A percentile compares a stretch with the other conserved stretches of the same genome.
Conservation (phyloP, 257 asterid genomes). For the Ocimum tenuiflorum region DNA sequence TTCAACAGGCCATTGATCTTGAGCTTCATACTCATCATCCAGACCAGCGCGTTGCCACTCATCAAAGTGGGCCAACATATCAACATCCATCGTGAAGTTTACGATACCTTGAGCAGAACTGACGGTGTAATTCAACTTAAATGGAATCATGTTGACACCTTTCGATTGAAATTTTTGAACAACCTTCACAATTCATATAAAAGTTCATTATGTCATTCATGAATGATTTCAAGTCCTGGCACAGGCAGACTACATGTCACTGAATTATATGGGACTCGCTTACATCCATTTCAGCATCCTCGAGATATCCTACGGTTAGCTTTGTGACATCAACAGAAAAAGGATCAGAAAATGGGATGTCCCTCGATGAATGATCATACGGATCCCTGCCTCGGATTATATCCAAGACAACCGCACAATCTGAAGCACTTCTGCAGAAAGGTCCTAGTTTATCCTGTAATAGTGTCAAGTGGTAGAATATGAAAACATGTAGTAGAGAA, state of each 20-base stretch:
- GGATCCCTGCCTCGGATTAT: constrained; percentile 74
- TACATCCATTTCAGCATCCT: constrained; percentile 93
- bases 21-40: constrained; percentile 88
- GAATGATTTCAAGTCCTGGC: not conserved
- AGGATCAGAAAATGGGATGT: constrained; percentile 61
- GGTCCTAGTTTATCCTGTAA: constrained; percentile 88
- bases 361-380: constrained; percentile 66
- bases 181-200: constrained; percentile 35
- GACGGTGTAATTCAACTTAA: constrained; percentile 67
- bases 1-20: constrained; percentile 94
- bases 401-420: constrained; percentile 69
- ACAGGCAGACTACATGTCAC: too few species aligned
- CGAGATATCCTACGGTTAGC: constrained; percentile 79
- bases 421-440: constrained; percentile 78
- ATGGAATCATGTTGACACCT: constrained; percentile 80
- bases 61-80: constrained; percentile 87
- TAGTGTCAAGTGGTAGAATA: too few species aligned
- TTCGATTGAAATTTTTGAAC: constrained; percentile 55
- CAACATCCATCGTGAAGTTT: constrained; percentile 90
- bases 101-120: constrained; percentile 88
- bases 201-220: not conserved
- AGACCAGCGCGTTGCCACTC: constrained; percentile 76
- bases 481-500: too few species aligned
- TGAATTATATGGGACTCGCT: constrained; percentile 8
- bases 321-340: constrained; percentile 59